phyloP scores from a whole-genome alignment of 441 rosid genomes.

The Dalechampia spathulata region DNA sequence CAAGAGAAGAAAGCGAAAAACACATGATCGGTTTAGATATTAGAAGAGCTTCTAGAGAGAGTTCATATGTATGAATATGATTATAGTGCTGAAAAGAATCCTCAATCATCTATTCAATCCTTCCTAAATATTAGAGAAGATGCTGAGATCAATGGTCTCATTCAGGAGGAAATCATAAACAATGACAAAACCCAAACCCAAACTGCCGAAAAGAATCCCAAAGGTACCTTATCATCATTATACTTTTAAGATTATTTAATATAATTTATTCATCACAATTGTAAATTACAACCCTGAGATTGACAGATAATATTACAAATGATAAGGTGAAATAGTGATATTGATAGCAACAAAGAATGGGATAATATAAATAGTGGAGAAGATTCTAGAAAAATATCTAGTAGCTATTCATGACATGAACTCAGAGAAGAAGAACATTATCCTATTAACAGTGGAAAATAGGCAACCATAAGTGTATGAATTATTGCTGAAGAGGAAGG shows the following conservation, averaged over 20 bases:
- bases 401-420: slow-evolving; percentile 27
- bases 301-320: neutral
- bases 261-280: too few relatives aligned
- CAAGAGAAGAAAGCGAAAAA: slow-evolving; percentile 22
- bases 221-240: too few relatives aligned
- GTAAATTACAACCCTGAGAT: too few relatives aligned
- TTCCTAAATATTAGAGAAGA: too few relatives aligned
- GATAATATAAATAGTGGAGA: slow-evolving; percentile 22
- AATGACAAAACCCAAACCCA: too few relatives aligned
- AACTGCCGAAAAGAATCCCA: too few relatives aligned
- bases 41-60: slow-evolving; percentile 18
- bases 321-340: slow-evolving; percentile 1
- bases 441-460: slow-evolving; percentile 31
- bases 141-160: too few relatives aligned
- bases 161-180: too few relatives aligned
- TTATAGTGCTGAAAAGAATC: slow-evolving; percentile 9
- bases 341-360: slow-evolving; percentile 33
- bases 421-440: slow-evolving; percentile 21
- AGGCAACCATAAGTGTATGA: slow-evolving; percentile 21
- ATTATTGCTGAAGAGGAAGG: slow-evolving; percentile 13
- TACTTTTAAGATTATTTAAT: too few relatives aligned
- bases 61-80: slow-evolving; percentile 5
- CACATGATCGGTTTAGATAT: slow-evolving; percentile 25
- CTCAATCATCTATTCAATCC: too few relatives aligned
- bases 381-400: slow-evolving; percentile 16